A percentile compares a stretch with the other conserved stretches of the same genome.
Conservation (phyloP, 2,329 filamentous ascomycete species). For the Alternaria ethzedia region DNA sequence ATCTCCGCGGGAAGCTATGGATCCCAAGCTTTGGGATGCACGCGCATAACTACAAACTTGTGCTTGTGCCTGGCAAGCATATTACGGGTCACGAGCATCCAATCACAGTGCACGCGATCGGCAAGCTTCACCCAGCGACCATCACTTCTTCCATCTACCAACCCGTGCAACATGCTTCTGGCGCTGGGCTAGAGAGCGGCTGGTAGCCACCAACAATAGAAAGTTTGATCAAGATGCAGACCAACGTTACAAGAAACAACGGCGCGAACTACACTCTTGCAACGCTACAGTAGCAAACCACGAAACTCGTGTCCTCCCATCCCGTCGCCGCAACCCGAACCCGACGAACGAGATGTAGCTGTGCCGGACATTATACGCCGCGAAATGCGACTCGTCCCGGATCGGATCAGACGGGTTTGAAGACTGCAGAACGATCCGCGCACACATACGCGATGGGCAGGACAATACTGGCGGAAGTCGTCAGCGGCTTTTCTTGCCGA, state of each 20-base stretch:
- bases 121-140: slow-evolving; percentile 2
- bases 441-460: slow-evolving; percentile 42
- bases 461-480: slow-evolving; percentile 51
- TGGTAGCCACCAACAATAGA: slow-evolving; percentile 1
- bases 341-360: slow-evolving; percentile 11
- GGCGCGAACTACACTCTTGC: slow-evolving; percentile 19
- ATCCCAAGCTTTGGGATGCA: slow-evolving; percentile 8
- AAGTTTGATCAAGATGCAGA: neutral
- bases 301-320: neutral
- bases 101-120: slow-evolving; percentile 19
- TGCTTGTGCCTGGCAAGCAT: slow-evolving; percentile 12
- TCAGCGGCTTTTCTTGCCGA: slow-evolving; percentile 49
- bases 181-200: slow-evolving; percentile 19
- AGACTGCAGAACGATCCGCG: slow-evolving; percentile 45
- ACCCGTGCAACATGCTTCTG: slow-evolving; percentile 20
- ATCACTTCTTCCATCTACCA: slow-evolving; percentile 5
- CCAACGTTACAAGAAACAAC: slow-evolving; percentile 16
- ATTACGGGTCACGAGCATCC: slow-evolving; percentile 19
- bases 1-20: slow-evolving; percentile 22
- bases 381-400: slow-evolving; percentile 39
- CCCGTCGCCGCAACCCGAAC: slow-evolving; percentile 3
- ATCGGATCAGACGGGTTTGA: slow-evolving; percentile 48
- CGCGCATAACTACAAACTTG: slow-evolving; percentile 1
- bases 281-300: neutral
- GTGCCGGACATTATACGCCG: slow-evolving; percentile 25